Evolutionary conservation across 139 green algal genomes (phyloP).

Genomic region (Helicosporidium sp.): DNA sequence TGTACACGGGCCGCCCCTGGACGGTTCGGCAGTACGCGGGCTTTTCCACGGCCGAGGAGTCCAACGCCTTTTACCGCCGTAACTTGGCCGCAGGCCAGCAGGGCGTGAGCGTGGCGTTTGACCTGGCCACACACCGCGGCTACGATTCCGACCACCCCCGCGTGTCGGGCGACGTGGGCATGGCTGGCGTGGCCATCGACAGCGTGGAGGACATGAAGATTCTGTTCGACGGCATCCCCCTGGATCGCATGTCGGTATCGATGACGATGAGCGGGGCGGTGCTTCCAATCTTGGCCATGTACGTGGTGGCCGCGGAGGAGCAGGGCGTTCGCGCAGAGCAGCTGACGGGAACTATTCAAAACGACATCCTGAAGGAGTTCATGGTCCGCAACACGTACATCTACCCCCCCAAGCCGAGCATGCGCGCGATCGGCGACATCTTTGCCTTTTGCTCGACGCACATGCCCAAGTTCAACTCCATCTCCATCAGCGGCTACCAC

Average conservation of each 20-base stretch:
- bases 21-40: slow-evolving; percentile 57
- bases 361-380: slow-evolving; percentile 65
- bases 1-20: slow-evolving; percentile 47
- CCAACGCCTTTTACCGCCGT: slow-evolving; percentile 43
- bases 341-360: slow-evolving; percentile 50
- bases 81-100: slow-evolving; percentile 40
- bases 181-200: slow-evolving; percentile 52
- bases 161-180: slow-evolving; percentile 47
- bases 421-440: slow-evolving; percentile 50
- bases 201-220: slow-evolving; percentile 53
- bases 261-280: slow-evolving; percentile 66
- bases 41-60: slow-evolving; percentile 55
- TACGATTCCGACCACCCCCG: slow-evolving; percentile 51
- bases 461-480: slow-evolving; percentile 50
- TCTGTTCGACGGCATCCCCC: slow-evolving; percentile 44
- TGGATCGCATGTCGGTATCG: slow-evolving; percentile 41
- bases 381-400: slow-evolving; percentile 69
- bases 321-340: slow-evolving; percentile 17
- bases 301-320: slow-evolving; percentile 38
- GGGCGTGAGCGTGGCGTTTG: slow-evolving; percentile 46
- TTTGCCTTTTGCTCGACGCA: slow-evolving; percentile 28
- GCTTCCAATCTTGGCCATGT: slow-evolving; percentile 45
- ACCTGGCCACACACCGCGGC: slow-evolving; percentile 47
- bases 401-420: slow-evolving; percentile 41
- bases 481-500: slow-evolving; percentile 43